Conservation (phyloP, 1,139 yeast genomes). For the Trichomonascaceae sp. region DNA sequence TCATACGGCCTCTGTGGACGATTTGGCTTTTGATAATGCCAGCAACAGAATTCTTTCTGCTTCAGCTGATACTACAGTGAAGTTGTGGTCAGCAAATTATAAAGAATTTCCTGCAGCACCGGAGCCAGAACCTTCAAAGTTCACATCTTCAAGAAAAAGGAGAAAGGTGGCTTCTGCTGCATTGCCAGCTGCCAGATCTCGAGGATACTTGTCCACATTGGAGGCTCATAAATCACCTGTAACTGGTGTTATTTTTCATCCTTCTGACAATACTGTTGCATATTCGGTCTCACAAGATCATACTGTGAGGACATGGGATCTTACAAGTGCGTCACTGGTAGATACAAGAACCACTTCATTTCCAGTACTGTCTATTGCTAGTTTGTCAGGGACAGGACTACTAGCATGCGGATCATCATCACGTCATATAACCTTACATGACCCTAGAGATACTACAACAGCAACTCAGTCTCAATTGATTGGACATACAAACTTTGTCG, state of each 20-base stretch:
- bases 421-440: slow-evolving; percentile 88
- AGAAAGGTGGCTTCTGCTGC: slow-evolving; percentile 65
- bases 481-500: slow-evolving; percentile 92
- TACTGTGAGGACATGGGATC: slow-evolving; percentile 92
- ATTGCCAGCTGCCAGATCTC: slow-evolving; percentile 60
- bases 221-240: slow-evolving; percentile 85
- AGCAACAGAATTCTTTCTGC: slow-evolving; percentile 67
- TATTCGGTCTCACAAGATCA: slow-evolving; percentile 96
- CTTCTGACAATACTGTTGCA: slow-evolving; percentile 65
- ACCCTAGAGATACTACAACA: slow-evolving; percentile 54
- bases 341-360: slow-evolving; percentile 89
- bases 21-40: slow-evolving; percentile 54
- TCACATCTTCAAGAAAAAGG: slow-evolving; percentile 85
- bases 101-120: slow-evolving; percentile 78
- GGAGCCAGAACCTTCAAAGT: slow-evolving; percentile 40
- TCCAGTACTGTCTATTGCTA: slow-evolving; percentile 70
- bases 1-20: slow-evolving; percentile 79
- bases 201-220: slow-evolving; percentile 71
- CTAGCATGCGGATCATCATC: slow-evolving; percentile 93
- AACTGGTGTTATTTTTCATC: slow-evolving; percentile 73
- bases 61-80: slow-evolving; percentile 73
- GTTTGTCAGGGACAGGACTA: slow-evolving; percentile 58
- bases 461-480: slow-evolving; percentile 63
- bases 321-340: slow-evolving; percentile 72
- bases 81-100: slow-evolving; percentile 81